Base-by-base conservation (phyloP, 352 stramenopile species). In the Aphanomyces euteiches region DNA sequence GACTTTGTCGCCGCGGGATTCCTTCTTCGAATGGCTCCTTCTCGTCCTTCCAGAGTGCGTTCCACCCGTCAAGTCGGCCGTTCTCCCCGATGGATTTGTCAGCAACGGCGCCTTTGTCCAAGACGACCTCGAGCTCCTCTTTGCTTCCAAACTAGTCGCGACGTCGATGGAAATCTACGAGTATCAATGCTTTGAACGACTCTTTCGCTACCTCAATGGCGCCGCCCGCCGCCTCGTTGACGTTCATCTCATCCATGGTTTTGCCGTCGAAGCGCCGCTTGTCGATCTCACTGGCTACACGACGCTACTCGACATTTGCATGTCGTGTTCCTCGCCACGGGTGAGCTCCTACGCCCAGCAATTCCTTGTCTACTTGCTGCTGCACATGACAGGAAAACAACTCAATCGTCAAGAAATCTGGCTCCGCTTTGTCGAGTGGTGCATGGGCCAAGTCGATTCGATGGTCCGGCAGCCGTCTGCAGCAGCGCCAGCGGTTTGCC, bases 11-110 rank as follows among this genome's bases (percentile, higher is more conserved):
- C 80, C 61, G 79, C 72, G 69, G 6, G 72, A 90, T 13, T 73
- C 85, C 10, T 93, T 93, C 64, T 95, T 91, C 74, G 72, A 81
- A 37, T 95, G 87, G 87, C 78, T 95, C 53, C 77, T 75, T 8
- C 74, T 66, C 17, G 79, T 93, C 21, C 77, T 93, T 17, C 81
- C 85, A 21, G 12, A 69, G 2, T 68, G 53, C 36, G 21, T 70
- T n/a, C 13, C 56, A 45, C 17, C 50, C 12, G 37, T 21, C 21
- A 28, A n/a, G 4, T 17, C 37, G 3, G n/a, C 28, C 17, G 57
- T 68, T 37, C 21, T 67, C 38, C 47, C 48, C 6, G 21, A 17
- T 7, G 47, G 47, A 10, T 68, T 67, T 50, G 17, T 66, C 15
- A 73, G 61, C 67, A 73, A 67, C 21, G 66, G 66, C 37, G 66